Conservation (phyloP, 2,329 filamentous ascomycete species). For the Cladophialophora carrionii region DNA sequence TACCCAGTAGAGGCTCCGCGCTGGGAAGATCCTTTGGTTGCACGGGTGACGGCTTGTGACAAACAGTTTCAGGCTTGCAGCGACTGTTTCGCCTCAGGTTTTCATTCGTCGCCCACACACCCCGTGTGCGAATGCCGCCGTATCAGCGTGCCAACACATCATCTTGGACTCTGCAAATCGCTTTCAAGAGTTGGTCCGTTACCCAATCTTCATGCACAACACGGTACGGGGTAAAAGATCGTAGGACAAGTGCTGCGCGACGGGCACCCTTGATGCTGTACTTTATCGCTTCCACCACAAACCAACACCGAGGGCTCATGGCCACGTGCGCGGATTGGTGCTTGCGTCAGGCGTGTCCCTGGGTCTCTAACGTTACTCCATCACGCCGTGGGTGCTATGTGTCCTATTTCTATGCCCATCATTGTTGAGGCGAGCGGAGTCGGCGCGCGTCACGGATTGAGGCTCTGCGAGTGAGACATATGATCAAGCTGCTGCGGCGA, state of each 20-base stretch:
- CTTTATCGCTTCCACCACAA: not conserved
- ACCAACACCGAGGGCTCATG: not conserved
- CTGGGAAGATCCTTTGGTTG: slow-evolving; percentile 17
- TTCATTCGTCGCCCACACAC: slow-evolving; percentile 17
- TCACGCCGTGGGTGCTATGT: not conserved
- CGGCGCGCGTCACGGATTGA: not conserved
- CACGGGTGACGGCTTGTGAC: slow-evolving; percentile 22
- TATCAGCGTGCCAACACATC: slow-evolving; percentile 32
- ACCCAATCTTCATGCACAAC: slow-evolving; percentile 1
- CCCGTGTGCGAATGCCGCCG: slow-evolving; percentile 11
- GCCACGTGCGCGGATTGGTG: slow-evolving; percentile 8
- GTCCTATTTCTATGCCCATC: not conserved
- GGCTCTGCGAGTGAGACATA: not conserved
- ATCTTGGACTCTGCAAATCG: slow-evolving; percentile 19
- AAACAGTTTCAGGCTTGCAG: slow-evolving; percentile 25
- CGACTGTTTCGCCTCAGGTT: not conserved
- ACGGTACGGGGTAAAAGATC: not conserved
- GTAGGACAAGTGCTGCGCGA: not conserved
- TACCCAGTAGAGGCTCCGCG: slow-evolving; percentile 3
- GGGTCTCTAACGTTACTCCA: too few species aligned
- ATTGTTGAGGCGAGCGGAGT: not conserved
- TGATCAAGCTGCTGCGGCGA: not conserved
- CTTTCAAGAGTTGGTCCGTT: not conserved
- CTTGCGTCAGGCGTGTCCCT: not conserved
- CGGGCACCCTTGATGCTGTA: not conserved